Evolutionary conservation across 1,139 yeast genomes (phyloP), one percentile per base, ranked within the genome.

Genomic region (Suhomyces yuchorum): DNA sequence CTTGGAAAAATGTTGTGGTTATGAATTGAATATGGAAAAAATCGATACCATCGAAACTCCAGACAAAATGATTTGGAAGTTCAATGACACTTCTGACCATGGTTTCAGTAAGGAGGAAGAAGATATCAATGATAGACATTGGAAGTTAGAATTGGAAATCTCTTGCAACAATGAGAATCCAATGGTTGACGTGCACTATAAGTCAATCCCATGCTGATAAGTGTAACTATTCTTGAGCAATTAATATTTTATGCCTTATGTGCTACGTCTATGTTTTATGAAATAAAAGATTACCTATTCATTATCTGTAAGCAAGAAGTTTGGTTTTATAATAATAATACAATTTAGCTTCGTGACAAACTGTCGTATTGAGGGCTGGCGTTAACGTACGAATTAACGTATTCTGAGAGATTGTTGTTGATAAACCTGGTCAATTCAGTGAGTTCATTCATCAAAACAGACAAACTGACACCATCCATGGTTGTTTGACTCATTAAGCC

Each of bases 391-490:
- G 75, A 71, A 39, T 76, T 73, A 43, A 71, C 68, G 57, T 82
- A 72, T 7, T 63, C 64, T 38, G 73, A 71, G 55, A 86, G 53
- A 60, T 76, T 83, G 46, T 65, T 67, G 43, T 80, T 68, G 20
- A 88, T 66, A 50, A 67, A 80, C 42, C 80, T 84, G 49, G 87
- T 58, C 44, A 86, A 78, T 4, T 68, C 75, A 46, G 77, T 76
- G 48, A 85, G 56, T 48, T 73, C 74, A 26, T 57, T 59, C 42
- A 73, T 55, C 47, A 75, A 65, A 12, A 80, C 79, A 4, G 72
- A 73, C n/a, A 87, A 72, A 47, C 93, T 84, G 50, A 84, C 85
- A 18, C 81, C 75, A 59, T 92, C 97, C 93, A 92, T 89, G 11
- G 84, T 72, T 0, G 96, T 83, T 54, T 85, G 85, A 1, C 90